phyloP scores from a whole-genome alignment of 73 alveolate genomes.

The Blepharisma japonicum region DNA sequence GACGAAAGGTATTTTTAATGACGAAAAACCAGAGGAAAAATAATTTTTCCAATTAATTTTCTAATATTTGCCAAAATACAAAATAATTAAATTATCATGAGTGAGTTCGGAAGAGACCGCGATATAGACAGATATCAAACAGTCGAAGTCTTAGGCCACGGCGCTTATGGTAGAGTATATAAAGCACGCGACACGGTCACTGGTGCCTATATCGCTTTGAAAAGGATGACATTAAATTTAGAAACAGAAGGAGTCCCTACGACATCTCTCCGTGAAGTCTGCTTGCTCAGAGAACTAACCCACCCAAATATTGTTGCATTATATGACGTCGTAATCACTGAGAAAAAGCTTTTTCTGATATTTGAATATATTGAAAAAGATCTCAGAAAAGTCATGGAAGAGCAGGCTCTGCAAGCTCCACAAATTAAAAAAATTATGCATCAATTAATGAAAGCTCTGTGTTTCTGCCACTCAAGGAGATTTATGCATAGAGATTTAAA shows the following conservation, averaged over 20 bases:
- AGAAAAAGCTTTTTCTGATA: constrained; percentile 48
- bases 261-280: constrained; percentile 69
- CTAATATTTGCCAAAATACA: too few species aligned
- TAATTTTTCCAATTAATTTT: too few species aligned
- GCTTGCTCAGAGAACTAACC: constrained; percentile 54
- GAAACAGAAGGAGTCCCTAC: constrained; percentile 76
- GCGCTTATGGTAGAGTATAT: constrained; percentile 34
- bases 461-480: constrained; percentile 59
- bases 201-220: constrained; percentile 42
- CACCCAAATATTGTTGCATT: constrained; percentile 66
- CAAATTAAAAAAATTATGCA: constrained; percentile 39
- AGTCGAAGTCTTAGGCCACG: constrained; percentile 27
- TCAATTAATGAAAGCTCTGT: constrained; percentile 60
- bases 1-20: constrained; percentile 79
- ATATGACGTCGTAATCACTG: constrained; percentile 41
- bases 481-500: constrained; percentile 75
- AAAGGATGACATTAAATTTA: constrained; percentile 56
- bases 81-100: neutral
- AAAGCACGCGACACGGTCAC: constrained; percentile 30
- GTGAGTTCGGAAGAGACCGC: constrained; percentile 6
- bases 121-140: neutral
- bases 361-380: constrained; percentile 72
- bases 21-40: constrained; percentile 31
- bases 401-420: constrained; percentile 27
- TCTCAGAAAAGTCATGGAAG: constrained; percentile 61